A percentile compares a stretch with the other conserved stretches of the same genome.
Conservation (phyloP, 495 filamentous ascomycete species). For the Sordaria brevicollis region DNA sequence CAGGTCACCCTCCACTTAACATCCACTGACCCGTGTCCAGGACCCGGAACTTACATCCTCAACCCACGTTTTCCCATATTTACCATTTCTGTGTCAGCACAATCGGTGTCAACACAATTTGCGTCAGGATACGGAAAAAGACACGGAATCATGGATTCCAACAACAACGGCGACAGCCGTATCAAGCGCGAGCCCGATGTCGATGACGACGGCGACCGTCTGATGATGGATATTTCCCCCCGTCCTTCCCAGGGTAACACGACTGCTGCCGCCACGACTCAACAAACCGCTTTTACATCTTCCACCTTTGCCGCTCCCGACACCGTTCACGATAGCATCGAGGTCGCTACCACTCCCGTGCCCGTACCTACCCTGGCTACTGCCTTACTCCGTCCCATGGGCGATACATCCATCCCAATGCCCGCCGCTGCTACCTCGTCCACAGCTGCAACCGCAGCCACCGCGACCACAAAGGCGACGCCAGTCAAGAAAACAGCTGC, state of each 20-base stretch:
- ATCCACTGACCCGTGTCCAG: background rate
- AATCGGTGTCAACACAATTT: too few relatives aligned
- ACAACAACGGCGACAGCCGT: too few relatives aligned
- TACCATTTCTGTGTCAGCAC: background rate
- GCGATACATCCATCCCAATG: too few relatives aligned
- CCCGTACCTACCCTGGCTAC: too few relatives aligned
- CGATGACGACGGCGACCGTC: too few relatives aligned
- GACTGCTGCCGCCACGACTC: too few relatives aligned
- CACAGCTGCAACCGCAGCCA: too few relatives aligned
- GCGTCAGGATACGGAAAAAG: too few relatives aligned
- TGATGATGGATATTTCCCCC: too few relatives aligned
- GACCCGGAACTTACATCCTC: background rate
- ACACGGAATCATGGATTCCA: background rate
- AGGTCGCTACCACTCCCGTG: too few relatives aligned
- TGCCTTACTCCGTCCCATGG: too few relatives aligned
- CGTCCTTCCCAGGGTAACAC: too few relatives aligned
- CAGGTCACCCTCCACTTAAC: background rate
- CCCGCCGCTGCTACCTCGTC: background rate
- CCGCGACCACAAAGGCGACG: background rate
- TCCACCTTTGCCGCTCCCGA: background rate
- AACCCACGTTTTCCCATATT: background rate
- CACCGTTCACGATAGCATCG: background rate
- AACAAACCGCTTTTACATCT: background rate
- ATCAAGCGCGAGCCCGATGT: background rate
- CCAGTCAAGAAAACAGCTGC: background rate